These are phyloP conservation scores for Hamigera avellanea DNA, from an alignment of 495 filamentous ascomycete genomes.

Conservation along the genomic window DNA sequence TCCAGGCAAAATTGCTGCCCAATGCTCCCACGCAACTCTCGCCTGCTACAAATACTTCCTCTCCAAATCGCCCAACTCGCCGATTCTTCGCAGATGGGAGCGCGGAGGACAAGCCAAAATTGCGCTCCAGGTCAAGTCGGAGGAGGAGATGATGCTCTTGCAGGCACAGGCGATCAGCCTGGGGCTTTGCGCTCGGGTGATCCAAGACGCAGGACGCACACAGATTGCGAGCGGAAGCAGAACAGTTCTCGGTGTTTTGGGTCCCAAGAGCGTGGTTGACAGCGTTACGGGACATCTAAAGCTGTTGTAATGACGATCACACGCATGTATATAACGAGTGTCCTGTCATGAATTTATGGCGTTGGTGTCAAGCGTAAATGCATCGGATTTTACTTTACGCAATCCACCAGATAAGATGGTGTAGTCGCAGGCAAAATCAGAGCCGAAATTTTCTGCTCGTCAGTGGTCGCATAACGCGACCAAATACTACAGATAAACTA, in stretches of 20 bases:
- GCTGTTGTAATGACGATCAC: conserved; percentile 39
- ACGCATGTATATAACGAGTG: background rate
- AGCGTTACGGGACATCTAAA: conserved; percentile 80
- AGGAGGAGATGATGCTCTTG: conserved; percentile 70
- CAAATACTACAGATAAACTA: too few relatives aligned
- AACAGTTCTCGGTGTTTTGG: conserved; percentile 85
- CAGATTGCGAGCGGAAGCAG: conserved; percentile 89
- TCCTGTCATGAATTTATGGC: too few relatives aligned
- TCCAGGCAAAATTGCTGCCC: conserved; percentile 91
- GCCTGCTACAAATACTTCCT: conserved; percentile 86
- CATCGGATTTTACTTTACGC: too few relatives aligned
- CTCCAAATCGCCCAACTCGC: conserved; percentile 40
- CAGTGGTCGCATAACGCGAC: too few relatives aligned
- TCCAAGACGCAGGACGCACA: conserved; percentile 90
- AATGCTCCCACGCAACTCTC: conserved; percentile 90
- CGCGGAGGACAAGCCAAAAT: conserved; percentile 78
- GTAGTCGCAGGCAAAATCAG: too few relatives aligned
- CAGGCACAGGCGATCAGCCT: conserved; percentile 70
- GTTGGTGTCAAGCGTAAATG: too few relatives aligned
- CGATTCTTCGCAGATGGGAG: conserved; percentile 80
- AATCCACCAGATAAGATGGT: too few relatives aligned
- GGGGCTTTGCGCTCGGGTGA: conserved; percentile 76
- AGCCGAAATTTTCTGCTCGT: too few relatives aligned
- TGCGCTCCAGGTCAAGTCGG: conserved; percentile 68
- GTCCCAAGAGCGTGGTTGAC: conserved; percentile 78